A percentile compares a stretch with the other conserved stretches of the same genome.
Evolutionary conservation across 768 basidiomycete genomes (phyloP).

Genomic region (Leucosporidium creatinivorum): DNA sequence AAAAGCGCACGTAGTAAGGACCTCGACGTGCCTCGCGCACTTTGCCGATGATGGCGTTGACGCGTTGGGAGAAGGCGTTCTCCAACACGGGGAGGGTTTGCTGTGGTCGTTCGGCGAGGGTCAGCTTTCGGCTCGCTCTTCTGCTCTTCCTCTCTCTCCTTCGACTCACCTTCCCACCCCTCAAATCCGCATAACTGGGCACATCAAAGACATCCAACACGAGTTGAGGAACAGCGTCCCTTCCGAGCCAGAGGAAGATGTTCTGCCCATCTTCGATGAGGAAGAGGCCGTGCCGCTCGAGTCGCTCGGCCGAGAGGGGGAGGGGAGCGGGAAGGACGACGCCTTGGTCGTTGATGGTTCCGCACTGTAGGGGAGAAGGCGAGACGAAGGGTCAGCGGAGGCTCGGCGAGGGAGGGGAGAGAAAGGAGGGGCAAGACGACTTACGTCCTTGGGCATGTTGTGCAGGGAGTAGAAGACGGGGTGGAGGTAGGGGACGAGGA

Average conservation of each 20-base stretch:
- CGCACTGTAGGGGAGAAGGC: slow-evolving; percentile 60
- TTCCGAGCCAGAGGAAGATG: slow-evolving; percentile 97
- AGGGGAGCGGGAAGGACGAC: slow-evolving; percentile 78
- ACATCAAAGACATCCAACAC: slow-evolving; percentile 90
- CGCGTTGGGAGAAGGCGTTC: slow-evolving; percentile 89
- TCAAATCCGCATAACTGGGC: slow-evolving; percentile 75
- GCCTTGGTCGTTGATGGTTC: slow-evolving; percentile 82
- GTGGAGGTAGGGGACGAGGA: slow-evolving; percentile 87
- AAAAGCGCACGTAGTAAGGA: slow-evolving; percentile 56
- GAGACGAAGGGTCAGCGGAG: background rate
- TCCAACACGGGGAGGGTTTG: slow-evolving; percentile 82
- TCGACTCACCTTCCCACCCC: slow-evolving; percentile 83
- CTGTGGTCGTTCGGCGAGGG: slow-evolving; percentile 48
- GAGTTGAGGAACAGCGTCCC: slow-evolving; percentile 93
- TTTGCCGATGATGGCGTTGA: slow-evolving; percentile 90
- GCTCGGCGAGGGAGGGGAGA: background rate
- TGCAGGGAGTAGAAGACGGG: slow-evolving; percentile 93
- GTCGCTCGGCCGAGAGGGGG: slow-evolving; percentile 85
- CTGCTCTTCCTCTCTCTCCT: too few relatives aligned
- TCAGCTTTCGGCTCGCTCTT: too few relatives aligned
- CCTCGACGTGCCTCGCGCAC: slow-evolving; percentile 88
- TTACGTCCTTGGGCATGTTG: slow-evolving; percentile 86
- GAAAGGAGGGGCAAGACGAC: slow-evolving; percentile 32
- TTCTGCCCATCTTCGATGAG: slow-evolving; percentile 96
- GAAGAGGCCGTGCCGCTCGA: slow-evolving; percentile 92